Base-by-base conservation (phyloP, 306 rosid species). In the Carpinus fangiana region DNA sequence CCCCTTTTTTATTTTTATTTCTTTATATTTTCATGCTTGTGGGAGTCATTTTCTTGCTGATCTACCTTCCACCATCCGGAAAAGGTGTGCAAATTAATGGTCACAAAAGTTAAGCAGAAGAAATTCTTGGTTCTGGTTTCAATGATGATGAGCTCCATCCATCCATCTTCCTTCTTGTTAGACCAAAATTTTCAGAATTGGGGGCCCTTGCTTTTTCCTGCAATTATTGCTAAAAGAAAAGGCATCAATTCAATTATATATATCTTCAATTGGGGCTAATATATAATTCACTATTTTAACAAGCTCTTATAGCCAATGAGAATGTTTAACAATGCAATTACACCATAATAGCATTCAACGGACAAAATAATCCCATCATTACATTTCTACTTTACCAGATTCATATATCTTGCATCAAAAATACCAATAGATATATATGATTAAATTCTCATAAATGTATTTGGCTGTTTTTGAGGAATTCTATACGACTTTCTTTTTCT, bases 221-320 rank as follows among this genome's bases (percentile, higher is more conserved):
- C 67, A 86, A 68, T 82, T 79, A 80, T 83, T 82, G 84, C 77
- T 76, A 73, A 12, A 77, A 83, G 84, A 80, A 80, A 76, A 31
- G 34, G 56, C 70, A 80, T 66, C 34, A 31, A 31, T 31, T 31
- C 76, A 76, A 80, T 75, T 61, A 26, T 11, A 28, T 11, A 12
- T 21, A 61, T 55, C 62, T 67, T 65, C 73, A 45, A 31, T 76
- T 73, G 76, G 78, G 76, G 43, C 72, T 26, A 71, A 38, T 38
- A 38, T 31, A 31, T 31, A 38, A 79, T 48, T 46, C 13, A 20
- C 52, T 66, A 67, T 43, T 73, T 52, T 61, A 61, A 41, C 60
- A 74, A 77, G 68, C 61, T 73, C 70, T 73, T 79, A 69, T 60
- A 43, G 67, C 68, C 43, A 28, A 64, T 28, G 2, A 57, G 31